phyloP scores from a whole-genome alignment of 176 grass and related monocot genomes.

The Panicum miliaceum region DNA sequence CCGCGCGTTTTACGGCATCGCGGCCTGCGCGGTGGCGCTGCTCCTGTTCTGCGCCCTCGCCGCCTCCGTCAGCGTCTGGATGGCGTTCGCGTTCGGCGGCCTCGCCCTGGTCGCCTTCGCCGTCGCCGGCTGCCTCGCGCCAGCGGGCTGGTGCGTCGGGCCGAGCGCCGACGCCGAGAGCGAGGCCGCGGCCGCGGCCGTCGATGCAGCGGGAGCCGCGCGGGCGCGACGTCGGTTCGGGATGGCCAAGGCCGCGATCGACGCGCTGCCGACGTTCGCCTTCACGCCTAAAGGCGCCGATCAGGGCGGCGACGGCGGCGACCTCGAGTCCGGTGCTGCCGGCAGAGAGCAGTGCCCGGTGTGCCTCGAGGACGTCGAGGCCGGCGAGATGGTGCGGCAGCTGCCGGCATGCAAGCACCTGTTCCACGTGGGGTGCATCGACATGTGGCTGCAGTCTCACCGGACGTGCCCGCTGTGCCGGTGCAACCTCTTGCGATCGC shows the following conservation, averaged over 20 bases:
- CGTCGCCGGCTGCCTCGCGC: neutral
- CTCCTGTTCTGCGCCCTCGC: conserved; percentile 45
- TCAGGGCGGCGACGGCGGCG: neutral
- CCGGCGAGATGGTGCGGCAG: conserved; percentile 43
- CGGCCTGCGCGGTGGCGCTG: neutral
- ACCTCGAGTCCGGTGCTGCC: conserved; percentile 28
- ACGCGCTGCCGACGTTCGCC: conserved; percentile 38
- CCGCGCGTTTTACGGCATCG: conserved; percentile 31
- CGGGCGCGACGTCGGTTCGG: neutral
- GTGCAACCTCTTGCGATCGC: conserved; percentile 30
- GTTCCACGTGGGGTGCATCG: conserved; percentile 50
- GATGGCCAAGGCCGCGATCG: neutral
- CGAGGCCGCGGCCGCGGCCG: too few species aligned
- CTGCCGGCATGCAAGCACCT: conserved; percentile 47
- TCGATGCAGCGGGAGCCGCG: neutral
- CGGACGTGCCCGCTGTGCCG: conserved; percentile 44
- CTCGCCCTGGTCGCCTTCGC: conserved; percentile 10
- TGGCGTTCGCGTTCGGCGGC: conserved; percentile 32
- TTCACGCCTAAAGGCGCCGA: neutral
- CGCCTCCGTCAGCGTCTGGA: conserved; percentile 31
- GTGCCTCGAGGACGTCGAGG: conserved; percentile 43
- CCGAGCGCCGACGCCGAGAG: neutral
- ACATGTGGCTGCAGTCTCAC: conserved; percentile 56
- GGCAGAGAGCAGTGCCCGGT: conserved; percentile 31
- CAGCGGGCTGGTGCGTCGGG: neutral